phyloP scores from a whole-genome alignment of 1,284 basidiomycete species.

The Trichosporon inkin region DNA sequence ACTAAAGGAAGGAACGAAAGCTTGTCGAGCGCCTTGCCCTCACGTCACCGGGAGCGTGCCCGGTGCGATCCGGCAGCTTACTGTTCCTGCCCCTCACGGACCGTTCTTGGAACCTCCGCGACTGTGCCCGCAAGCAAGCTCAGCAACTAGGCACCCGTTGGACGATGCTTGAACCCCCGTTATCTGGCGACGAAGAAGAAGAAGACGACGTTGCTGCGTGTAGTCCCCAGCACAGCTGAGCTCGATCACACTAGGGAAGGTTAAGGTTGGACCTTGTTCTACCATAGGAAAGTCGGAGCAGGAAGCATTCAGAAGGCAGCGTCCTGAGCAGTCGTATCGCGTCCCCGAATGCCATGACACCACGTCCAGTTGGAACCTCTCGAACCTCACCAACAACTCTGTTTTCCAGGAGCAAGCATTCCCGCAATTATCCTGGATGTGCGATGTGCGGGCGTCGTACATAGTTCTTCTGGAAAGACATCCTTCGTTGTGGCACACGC shows the following conservation, averaged over 20 bases:
- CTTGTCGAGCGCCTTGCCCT: background rate
- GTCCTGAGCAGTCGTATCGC: background rate
- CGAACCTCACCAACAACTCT: background rate
- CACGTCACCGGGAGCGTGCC: background rate
- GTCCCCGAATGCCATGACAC: background rate
- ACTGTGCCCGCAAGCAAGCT: no score
- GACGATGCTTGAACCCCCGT: no score
- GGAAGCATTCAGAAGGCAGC: background rate
- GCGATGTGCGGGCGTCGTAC: background rate
- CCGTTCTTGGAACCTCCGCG: background rate
- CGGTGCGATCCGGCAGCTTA: background rate
- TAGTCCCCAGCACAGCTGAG: background rate
- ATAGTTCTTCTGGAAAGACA: background rate
- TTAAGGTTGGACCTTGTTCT: background rate
- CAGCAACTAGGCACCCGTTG: background rate
- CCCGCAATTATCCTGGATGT: background rate
- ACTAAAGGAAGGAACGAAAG: constrained; percentile 3
- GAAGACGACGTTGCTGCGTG: background rate
- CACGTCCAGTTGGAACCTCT: background rate
- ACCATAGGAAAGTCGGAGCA: background rate
- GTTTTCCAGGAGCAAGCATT: background rate
- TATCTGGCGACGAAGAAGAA: no score
- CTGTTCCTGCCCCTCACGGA: background rate
- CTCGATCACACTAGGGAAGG: background rate
- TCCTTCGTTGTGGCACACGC: background rate